phyloP scores from a whole-genome alignment of 306 rosid genomes.

The Prunus fruticosa region DNA sequence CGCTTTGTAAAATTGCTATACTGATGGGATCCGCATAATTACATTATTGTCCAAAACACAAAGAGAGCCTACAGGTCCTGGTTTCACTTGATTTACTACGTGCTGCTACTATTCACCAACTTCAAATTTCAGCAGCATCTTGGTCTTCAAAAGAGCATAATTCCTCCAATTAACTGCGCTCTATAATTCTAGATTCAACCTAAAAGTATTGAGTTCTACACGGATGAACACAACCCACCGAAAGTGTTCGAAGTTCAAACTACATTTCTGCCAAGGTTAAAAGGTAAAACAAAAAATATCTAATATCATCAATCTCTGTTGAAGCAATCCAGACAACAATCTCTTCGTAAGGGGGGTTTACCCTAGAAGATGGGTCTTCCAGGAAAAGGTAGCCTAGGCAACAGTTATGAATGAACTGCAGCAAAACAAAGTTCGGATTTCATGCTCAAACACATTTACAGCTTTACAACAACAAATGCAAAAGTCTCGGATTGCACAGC shows the following conservation, averaged over 20 bases:
- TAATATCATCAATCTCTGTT: background rate
- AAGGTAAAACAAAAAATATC: background rate
- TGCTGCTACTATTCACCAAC: too few species aligned
- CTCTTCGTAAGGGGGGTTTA: background rate
- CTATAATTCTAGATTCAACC: too few species aligned
- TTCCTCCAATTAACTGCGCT: too few species aligned
- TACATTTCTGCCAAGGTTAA: background rate
- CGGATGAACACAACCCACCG: background rate
- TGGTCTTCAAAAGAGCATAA: too few species aligned
- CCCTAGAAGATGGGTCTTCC: background rate
- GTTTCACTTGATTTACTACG: too few species aligned
- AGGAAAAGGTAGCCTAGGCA: background rate
- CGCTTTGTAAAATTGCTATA: too few species aligned
- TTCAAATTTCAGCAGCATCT: too few species aligned
- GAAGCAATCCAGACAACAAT: background rate
- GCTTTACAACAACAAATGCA: slow-evolving; percentile 25
- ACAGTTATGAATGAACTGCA: background rate
- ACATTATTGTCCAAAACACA: too few species aligned
- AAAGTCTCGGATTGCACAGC: slow-evolving; percentile 8
- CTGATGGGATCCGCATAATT: too few species aligned
- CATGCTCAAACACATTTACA: slow-evolving; percentile 37
- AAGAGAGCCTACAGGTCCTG: too few species aligned
- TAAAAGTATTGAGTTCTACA: too few species aligned
- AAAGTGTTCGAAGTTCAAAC: background rate
- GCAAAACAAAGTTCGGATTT: slow-evolving; percentile 17